A percentile compares a stretch with the other conserved stretches of the same genome.
Evolutionary conservation across 371 early-diverging fungal genomes (phyloP).

Genomic region (Actinomortierella wolfii): DNA sequence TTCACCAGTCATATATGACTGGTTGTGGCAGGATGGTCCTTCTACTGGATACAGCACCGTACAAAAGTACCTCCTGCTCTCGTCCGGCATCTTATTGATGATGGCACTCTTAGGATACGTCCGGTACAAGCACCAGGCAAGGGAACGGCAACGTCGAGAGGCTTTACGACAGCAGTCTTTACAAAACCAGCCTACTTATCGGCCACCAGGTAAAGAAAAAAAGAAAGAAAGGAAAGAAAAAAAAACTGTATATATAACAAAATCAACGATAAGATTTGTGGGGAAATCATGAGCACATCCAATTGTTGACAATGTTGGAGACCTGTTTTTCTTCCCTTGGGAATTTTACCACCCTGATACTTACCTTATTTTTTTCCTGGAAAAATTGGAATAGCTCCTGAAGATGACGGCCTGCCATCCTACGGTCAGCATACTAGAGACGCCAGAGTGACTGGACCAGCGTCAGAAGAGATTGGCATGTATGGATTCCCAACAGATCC

Average conservation of each 20-base stretch:
- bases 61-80: no score
- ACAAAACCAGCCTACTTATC: constrained; percentile 6
- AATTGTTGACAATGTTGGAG: no score
- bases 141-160: constrained; percentile 4
- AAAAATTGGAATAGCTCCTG: constrained; percentile 26
- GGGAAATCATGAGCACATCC: no score
- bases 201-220: constrained; percentile 31
- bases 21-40: constrained; percentile 12
- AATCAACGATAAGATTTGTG: no score
- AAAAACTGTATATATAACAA: no score
- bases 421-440: constrained; percentile 40
- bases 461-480: constrained; percentile 40
- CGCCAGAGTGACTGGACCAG: constrained; percentile 23
- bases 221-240: background rate
- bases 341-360: background rate
- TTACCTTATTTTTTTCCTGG: background rate
- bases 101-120: constrained; percentile 8
- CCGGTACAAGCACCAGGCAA: constrained; percentile 25
- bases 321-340: background rate
- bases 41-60: background rate
- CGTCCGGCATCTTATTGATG: no score
- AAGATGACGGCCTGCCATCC: constrained; percentile 33
- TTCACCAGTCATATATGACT: background rate
- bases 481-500: constrained; percentile 18
- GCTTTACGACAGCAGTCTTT: background rate